Evolutionary conservation across 805 yeast species (phyloP).

Genomic region (Candida yuanshanica): DNA sequence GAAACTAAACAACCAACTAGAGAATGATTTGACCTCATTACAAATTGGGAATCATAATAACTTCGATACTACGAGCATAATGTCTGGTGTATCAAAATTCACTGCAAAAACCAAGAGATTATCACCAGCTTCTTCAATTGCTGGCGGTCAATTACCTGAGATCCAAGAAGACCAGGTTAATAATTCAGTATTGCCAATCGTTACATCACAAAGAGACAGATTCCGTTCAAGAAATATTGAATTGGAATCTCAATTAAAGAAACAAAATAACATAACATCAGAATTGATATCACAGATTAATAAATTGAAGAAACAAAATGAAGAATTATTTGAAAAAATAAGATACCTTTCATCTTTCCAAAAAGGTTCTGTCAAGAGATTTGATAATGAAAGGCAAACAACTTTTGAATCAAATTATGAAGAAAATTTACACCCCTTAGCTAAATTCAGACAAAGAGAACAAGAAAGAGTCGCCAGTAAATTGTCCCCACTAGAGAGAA

Average conservation of each 20-base stretch:
- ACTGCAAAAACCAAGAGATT: conserved; percentile 32
- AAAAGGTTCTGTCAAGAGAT: conserved; percentile 13
- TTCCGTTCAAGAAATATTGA: conserved; percentile 79
- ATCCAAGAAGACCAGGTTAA: conserved; percentile 17
- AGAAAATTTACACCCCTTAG: conserved; percentile 75
- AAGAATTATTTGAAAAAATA: conserved; percentile 72
- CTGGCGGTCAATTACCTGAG: conserved; percentile 36
- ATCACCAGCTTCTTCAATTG: conserved; percentile 49
- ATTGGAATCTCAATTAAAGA: conserved; percentile 74
- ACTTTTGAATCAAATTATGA: conserved; percentile 61
- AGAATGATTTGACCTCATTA: conserved; percentile 61
- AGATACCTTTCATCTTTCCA: conserved; percentile 54
- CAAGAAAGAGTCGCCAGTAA: conserved; percentile 67
- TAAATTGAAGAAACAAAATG: conserved; percentile 65
- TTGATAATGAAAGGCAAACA: conserved; percentile 14
- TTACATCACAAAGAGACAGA: conserved; percentile 93
- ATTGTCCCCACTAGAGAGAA: conserved; percentile 71
- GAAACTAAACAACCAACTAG: conserved; percentile 55
- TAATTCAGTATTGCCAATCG: conserved; percentile 59
- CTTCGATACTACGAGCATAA: conserved; percentile 55
- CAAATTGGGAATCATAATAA: conserved; percentile 29
- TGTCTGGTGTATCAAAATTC: conserved; percentile 42
- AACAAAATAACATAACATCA: conserved; percentile 43
- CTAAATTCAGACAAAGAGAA: conserved; percentile 72
- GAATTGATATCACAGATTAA: conserved; percentile 63